These are phyloP conservation scores for Thalassia testudinum DNA, from an alignment of 116 monocot genomes.

Conservation along the genomic window DNA sequence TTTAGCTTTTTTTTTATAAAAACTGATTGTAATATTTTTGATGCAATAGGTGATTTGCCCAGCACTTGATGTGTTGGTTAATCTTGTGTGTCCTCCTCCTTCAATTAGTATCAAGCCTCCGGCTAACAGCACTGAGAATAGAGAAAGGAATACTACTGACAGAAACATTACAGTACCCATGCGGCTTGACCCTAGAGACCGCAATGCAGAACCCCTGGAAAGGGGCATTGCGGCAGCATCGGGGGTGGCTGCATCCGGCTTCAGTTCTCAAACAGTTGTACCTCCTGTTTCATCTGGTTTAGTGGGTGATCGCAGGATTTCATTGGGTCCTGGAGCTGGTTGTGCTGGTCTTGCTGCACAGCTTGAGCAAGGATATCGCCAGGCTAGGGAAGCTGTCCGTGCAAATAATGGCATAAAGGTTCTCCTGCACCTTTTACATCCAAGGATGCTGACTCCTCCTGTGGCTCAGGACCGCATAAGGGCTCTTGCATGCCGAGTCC, in stretches of 20 bases:
- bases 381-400: conserved; percentile 91
- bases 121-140: conserved; percentile 24
- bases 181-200: conserved; percentile 38
- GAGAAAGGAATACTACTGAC: conserved; percentile 37
- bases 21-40: neutral
- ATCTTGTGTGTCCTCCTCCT: conserved; percentile 97
- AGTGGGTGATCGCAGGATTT: conserved; percentile 86
- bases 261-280: neutral
- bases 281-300: conserved; percentile 43
- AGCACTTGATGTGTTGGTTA: conserved; percentile 77
- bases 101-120: conserved; percentile 87
- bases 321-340: conserved; percentile 83
- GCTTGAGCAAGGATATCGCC: conserved; percentile 85
- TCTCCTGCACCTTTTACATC: conserved; percentile 82
- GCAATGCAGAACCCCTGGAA: conserved; percentile 34
- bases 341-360: conserved; percentile 95
- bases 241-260: conserved; percentile 6
- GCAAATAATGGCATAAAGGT: conserved; percentile 98
- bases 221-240: conserved; percentile 13
- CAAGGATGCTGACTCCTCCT: conserved; percentile 77
- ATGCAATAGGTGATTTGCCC: conserved; percentile 58
- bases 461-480: conserved; percentile 68
- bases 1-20: too few species aligned
- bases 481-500: conserved; percentile 87
- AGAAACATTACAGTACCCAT: conserved; percentile 12